Percentiles rank a stretch among this genome's conserved stretches.
Conservation (phyloP, 768 basidiomycete genomes). For the Russula griseocarnosa region DNA sequence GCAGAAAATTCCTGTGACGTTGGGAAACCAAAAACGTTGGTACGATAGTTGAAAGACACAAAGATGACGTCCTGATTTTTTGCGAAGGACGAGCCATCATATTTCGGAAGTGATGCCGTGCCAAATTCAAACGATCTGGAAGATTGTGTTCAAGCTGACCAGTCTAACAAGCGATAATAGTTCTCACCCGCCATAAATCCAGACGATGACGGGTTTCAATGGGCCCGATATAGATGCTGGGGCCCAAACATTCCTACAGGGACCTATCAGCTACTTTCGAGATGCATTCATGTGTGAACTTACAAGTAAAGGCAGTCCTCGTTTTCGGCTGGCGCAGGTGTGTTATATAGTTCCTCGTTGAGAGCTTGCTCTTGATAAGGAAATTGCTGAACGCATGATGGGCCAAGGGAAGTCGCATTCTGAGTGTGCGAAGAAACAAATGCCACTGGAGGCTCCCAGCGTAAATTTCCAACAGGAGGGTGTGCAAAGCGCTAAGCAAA, state of each 20-base stretch:
- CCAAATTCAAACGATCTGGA: conserved; percentile 10
- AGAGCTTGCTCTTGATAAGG: background rate
- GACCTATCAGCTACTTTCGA: background rate
- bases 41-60: conserved; percentile 22
- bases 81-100: conserved; percentile 20
- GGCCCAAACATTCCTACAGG: conserved; percentile 19
- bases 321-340: background rate
- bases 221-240: background rate
- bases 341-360: background rate
- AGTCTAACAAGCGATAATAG: background rate
- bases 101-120: conserved; percentile 7
- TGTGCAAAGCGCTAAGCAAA: conserved; percentile 17
- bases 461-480: conserved; percentile 9
- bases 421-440: conserved; percentile 10
- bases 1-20: conserved; percentile 8
- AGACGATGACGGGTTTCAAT: conserved; percentile 20
- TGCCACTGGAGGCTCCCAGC: conserved; percentile 15
- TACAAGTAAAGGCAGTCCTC: conserved; percentile 23
- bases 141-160: background rate
- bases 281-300: background rate
- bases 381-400: conserved; percentile 22
- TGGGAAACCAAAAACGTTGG: conserved; percentile 23
- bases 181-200: conserved; percentile 23
- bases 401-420: conserved; percentile 16
- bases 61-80: conserved; percentile 18